Conservation (phyloP, 768 basidiomycete species). For the Leucosporidium creatinivorum region DNA sequence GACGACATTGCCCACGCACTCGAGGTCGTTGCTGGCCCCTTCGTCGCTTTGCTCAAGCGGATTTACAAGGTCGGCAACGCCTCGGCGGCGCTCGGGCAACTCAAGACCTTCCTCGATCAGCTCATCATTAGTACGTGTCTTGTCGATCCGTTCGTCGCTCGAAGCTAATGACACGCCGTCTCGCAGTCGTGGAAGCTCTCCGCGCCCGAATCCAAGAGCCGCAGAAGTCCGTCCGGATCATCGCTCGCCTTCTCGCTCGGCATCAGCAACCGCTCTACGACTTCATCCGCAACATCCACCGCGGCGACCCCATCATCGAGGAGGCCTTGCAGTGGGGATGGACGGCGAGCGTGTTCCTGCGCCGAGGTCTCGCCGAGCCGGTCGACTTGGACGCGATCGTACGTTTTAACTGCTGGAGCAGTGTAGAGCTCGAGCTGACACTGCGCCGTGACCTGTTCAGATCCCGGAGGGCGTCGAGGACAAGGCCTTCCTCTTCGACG, state of each 20-base stretch:
- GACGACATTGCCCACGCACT: conserved; percentile 24
- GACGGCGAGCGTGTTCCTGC: conserved; percentile 27
- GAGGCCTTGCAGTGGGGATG: conserved; percentile 29
- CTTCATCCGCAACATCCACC: conserved; percentile 21
- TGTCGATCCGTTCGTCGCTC: no score
- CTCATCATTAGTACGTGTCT: conserved; percentile 27
- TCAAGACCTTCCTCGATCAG: conserved; percentile 22
- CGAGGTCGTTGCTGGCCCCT: conserved; percentile 20
- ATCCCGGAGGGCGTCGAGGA: conserved; percentile 12
- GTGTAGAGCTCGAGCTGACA: no score
- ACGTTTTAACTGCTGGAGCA: no score
- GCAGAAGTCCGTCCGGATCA: conserved; percentile 27
- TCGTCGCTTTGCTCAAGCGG: conserved; percentile 18
- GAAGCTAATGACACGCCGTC: neutral
- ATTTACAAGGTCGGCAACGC: conserved; percentile 20
- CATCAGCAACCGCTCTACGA: conserved; percentile 22
- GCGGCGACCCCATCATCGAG: conserved; percentile 23
- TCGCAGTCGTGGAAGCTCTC: conserved; percentile 27
- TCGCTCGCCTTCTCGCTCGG: conserved; percentile 20
- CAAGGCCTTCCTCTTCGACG: conserved; percentile 23
- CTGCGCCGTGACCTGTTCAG: no score
- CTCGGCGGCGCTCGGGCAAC: conserved; percentile 10
- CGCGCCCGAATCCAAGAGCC: conserved; percentile 24
- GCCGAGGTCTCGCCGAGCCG: conserved; percentile 20
- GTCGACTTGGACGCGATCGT: conserved; percentile 24